Percentiles rank a stretch among this genome's conserved stretches.
Conservation (phyloP, 345 rosid species). For the Syzygium aromaticum region DNA sequence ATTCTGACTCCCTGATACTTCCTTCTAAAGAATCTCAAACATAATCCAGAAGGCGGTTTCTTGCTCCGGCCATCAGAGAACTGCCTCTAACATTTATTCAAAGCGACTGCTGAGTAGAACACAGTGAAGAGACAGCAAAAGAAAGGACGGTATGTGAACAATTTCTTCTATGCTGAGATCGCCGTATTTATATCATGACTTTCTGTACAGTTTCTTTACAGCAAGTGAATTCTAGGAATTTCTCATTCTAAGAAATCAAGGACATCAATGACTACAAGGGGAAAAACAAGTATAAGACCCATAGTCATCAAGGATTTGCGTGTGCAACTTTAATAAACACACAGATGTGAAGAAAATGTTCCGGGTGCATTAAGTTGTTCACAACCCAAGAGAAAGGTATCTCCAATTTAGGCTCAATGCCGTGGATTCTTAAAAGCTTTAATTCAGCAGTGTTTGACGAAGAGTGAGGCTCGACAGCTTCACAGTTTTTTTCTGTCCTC, state of each 20-base stretch:
- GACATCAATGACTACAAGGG: background rate
- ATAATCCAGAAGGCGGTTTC: background rate
- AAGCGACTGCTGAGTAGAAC: background rate
- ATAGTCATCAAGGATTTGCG: conserved; percentile 7
- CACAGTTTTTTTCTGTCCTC: conserved; percentile 7
- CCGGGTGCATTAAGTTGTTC: conserved; percentile 79
- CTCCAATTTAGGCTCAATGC: conserved; percentile 73
- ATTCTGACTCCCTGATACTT: background rate
- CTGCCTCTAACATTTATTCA: background rate
- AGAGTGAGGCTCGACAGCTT: conserved; percentile 2
- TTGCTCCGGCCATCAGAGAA: background rate
- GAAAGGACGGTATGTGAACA: background rate
- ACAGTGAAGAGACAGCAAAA: background rate
- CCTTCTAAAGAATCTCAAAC: background rate
- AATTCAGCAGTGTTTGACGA: conserved; percentile 28
- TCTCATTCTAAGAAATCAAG: background rate
- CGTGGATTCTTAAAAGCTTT: conserved; percentile 70
- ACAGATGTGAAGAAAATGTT: conserved; percentile 73
- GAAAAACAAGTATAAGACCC: background rate
- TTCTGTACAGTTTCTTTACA: conserved; percentile 1
- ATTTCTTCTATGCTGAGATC: background rate
- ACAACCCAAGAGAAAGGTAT: conserved; percentile 93
- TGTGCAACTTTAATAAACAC: conserved; percentile 34
- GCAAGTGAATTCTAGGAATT: background rate
- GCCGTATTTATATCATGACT: background rate